Evolutionary conservation across 2,329 filamentous ascomycete species (phyloP).

Genomic region (Waltergamsia citrina): DNA sequence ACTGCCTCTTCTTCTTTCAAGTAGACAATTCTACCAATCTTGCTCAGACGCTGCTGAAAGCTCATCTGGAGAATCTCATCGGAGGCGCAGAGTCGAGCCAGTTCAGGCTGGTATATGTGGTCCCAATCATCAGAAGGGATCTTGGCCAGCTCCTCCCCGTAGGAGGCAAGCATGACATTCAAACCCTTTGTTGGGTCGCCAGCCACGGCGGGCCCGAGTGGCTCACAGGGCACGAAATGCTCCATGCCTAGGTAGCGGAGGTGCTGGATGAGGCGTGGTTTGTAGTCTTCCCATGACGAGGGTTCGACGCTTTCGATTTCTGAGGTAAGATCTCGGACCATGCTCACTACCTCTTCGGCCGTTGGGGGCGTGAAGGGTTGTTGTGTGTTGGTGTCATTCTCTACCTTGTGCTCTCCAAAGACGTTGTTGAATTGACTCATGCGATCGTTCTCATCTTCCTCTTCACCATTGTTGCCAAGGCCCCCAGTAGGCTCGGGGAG

Average conservation of each 20-base stretch:
- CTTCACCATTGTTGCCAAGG: too few species aligned
- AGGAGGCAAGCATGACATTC: constrained; percentile 1
- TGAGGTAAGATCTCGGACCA: neutral
- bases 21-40: constrained; percentile 14
- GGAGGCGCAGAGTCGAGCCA: constrained; percentile 9
- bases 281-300: neutral
- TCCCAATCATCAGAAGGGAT: constrained; percentile 12
- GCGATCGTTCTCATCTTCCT: too few species aligned
- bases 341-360: too few species aligned
- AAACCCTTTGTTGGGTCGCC: constrained; percentile 5
- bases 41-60: constrained; percentile 11
- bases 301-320: neutral
- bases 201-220: neutral
- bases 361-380: neutral
- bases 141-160: constrained; percentile 5
- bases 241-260: neutral
- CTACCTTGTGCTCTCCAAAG: too few species aligned
- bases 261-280: neutral
- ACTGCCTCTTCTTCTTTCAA: constrained; percentile 16
- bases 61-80: constrained; percentile 6
- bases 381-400: neutral
- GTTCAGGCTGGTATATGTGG: constrained; percentile 12
- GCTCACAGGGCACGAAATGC: neutral
- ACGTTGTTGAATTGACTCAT: too few species aligned
- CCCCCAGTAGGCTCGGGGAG: too few species aligned